phyloP scores from a whole-genome alignment of 2,329 filamentous ascomycete genomes.

The Monosporascus sp. region DNA sequence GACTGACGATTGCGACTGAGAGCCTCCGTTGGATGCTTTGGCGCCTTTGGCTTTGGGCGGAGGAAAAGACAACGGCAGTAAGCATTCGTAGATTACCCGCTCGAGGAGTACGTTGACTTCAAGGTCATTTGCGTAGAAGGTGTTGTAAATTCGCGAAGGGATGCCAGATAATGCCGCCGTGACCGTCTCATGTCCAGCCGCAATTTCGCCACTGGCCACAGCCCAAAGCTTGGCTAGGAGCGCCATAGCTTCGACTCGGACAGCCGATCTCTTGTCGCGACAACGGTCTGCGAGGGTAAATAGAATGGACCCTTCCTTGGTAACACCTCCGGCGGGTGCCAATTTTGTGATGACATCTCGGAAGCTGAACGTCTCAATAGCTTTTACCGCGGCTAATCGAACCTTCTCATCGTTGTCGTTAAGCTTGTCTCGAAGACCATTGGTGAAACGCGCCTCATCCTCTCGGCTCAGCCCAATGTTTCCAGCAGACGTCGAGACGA shows the following conservation, averaged over 20 bases:
- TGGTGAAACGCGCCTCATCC: constrained; percentile 72
- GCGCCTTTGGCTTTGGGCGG: constrained; percentile 55
- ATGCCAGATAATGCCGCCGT: constrained; percentile 71
- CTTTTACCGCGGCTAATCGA: constrained; percentile 79
- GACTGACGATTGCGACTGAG: constrained; percentile 43
- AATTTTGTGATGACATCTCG: constrained; percentile 77
- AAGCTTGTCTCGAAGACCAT: constrained; percentile 71
- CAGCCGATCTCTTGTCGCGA: constrained; percentile 74
- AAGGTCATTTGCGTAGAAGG: constrained; percentile 82
- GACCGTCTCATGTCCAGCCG: constrained; percentile 73
- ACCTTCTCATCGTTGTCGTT: constrained; percentile 89
- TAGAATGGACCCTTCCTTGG: constrained; percentile 71
- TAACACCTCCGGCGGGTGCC: constrained; percentile 67
- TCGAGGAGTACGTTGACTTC: constrained; percentile 84
- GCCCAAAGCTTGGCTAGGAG: constrained; percentile 85
- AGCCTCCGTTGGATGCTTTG: constrained; percentile 56
- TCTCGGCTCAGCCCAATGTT: constrained; percentile 80
- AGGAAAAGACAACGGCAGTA: constrained; percentile 87
- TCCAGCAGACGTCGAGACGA: constrained; percentile 85
- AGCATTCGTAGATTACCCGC: constrained; percentile 75
- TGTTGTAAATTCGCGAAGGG: constrained; percentile 78
- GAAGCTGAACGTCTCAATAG: constrained; percentile 75
- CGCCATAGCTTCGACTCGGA: constrained; percentile 82
- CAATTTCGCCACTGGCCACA: constrained; percentile 83
- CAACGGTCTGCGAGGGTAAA: constrained; percentile 79